phyloP scores from a whole-genome alignment of 2,329 filamentous ascomycete genomes.

The Neoscytalidium dimidiatum region DNA sequence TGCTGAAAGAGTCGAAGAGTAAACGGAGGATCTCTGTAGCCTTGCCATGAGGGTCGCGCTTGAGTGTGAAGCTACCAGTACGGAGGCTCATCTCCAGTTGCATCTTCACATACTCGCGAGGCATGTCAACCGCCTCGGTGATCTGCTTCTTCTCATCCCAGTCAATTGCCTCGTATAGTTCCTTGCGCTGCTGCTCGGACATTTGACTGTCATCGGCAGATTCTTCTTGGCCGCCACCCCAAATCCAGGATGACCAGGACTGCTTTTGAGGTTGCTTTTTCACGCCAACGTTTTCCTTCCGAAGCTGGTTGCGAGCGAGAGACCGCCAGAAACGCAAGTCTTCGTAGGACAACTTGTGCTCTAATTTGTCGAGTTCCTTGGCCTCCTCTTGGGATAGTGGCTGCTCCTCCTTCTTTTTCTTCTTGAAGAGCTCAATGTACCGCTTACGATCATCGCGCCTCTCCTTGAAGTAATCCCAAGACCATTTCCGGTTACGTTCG shows the following conservation, averaged over 20 bases:
- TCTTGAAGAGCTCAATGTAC: conserved; percentile 96
- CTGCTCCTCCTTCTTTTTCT: conserved; percentile 71
- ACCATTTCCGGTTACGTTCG: conserved; percentile 88
- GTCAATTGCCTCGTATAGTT: conserved; percentile 95
- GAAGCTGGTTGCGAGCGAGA: conserved; percentile 86
- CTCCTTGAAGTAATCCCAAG: conserved; percentile 94
- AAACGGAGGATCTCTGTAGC: conserved; percentile 81
- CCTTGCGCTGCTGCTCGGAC: conserved; percentile 92
- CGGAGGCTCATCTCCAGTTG: conserved; percentile 91
- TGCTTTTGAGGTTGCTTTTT: conserved; percentile 75
- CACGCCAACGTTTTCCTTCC: conserved; percentile 91
- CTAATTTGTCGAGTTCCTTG: conserved; percentile 72
- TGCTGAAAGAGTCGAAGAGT: conserved; percentile 92
- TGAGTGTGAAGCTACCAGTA: conserved; percentile 93
- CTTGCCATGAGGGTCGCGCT: conserved; percentile 78
- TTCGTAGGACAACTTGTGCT: conserved; percentile 89
- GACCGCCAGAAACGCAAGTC: conserved; percentile 98
- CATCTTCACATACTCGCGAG: conserved; percentile 88
- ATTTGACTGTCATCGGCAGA: conserved; percentile 80
- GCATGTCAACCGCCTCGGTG: conserved; percentile 83
- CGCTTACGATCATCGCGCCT: conserved; percentile 82
- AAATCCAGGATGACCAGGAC: conserved; percentile 89
- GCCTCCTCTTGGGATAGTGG: conserved; percentile 66
- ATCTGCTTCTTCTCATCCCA: conserved; percentile 96
- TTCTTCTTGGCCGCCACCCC: conserved; percentile 69